Conservation (phyloP, 192 early-diverging fungal species). For the Bifiguratus adelaidae region DNA sequence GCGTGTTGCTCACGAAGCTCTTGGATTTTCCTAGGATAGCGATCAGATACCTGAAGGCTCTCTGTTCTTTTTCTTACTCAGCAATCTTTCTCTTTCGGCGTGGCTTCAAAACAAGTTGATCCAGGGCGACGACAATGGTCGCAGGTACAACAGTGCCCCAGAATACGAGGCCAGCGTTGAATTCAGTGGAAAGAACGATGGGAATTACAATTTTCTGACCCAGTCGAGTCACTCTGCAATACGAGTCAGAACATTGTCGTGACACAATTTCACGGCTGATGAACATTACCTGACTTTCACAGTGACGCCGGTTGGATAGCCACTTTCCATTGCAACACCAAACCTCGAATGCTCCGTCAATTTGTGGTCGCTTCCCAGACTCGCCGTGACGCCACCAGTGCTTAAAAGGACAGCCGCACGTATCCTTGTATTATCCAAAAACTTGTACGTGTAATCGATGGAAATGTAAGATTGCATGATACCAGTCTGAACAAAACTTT, state of each 20-base stretch:
- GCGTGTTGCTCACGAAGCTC: constrained; percentile 53
- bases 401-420: constrained; percentile 34
- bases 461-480: constrained; percentile 37
- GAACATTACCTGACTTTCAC: constrained; percentile 46
- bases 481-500: constrained; percentile 24
- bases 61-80: constrained; percentile 32
- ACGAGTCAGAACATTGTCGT: neutral
- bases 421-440: constrained; percentile 26
- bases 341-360: constrained; percentile 39
- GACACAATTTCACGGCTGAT: constrained; percentile 2
- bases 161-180: constrained; percentile 40
- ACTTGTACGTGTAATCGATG: constrained; percentile 30
- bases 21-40: constrained; percentile 39
- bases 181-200: constrained; percentile 44
- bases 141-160: constrained; percentile 42
- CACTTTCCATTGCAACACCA: constrained; percentile 47
- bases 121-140: constrained; percentile 31
- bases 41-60: too few relatives aligned
- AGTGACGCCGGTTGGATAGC: constrained; percentile 44
- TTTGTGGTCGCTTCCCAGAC: constrained; percentile 42
- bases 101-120: constrained; percentile 51
- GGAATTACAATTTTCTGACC: constrained; percentile 59
- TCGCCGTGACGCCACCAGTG: constrained; percentile 32
- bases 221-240: constrained; percentile 41
- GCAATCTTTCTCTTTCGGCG: constrained; percentile 35